These are phyloP conservation scores for Panus rudis DNA, from an alignment of 768 basidiomycete species.

Conservation along the genomic window DNA sequence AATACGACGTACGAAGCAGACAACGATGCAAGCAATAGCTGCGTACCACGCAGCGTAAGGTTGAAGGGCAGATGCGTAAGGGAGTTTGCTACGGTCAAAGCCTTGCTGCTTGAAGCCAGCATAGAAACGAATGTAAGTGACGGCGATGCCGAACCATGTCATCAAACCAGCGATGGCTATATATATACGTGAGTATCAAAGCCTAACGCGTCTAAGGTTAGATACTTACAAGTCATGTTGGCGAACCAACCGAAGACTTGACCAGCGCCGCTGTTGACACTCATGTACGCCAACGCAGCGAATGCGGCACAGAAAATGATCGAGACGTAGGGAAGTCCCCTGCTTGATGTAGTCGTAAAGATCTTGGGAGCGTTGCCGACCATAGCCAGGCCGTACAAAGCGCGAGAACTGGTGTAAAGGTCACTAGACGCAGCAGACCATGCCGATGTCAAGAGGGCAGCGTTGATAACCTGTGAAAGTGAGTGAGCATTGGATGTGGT, in stretches of 20 bases:
- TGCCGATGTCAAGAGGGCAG: constrained; percentile 24
- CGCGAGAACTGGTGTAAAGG: constrained; percentile 32
- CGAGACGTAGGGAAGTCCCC: constrained; percentile 41
- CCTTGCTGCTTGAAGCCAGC: constrained; percentile 44
- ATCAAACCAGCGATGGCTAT: constrained; percentile 34
- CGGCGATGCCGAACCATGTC: constrained; percentile 37
- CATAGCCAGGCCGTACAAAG: constrained; percentile 43
- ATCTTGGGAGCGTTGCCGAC: constrained; percentile 48
- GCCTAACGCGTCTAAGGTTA: constrained; percentile 10
- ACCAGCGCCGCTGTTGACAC: constrained; percentile 26
- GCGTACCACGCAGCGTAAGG: constrained; percentile 36
- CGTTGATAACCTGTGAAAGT: too few relatives aligned
- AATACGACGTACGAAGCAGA: constrained; percentile 53
- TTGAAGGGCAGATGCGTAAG: constrained; percentile 35
- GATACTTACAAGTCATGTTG: constrained; percentile 12
- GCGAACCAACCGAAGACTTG: constrained; percentile 35
- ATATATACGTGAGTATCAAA: too few relatives aligned
- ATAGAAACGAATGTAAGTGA: constrained; percentile 42
- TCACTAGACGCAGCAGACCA: constrained; percentile 37
- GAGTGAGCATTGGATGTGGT: background rate
- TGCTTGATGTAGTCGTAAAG: constrained; percentile 31
- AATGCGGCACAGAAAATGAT: constrained; percentile 24
- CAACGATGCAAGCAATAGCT: constrained; percentile 30
- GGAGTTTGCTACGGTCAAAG: constrained; percentile 38
- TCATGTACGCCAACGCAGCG: constrained; percentile 36